phyloP scores from a whole-genome alignment of 148 eudicot genomes.

The Limonium bicolor region DNA sequence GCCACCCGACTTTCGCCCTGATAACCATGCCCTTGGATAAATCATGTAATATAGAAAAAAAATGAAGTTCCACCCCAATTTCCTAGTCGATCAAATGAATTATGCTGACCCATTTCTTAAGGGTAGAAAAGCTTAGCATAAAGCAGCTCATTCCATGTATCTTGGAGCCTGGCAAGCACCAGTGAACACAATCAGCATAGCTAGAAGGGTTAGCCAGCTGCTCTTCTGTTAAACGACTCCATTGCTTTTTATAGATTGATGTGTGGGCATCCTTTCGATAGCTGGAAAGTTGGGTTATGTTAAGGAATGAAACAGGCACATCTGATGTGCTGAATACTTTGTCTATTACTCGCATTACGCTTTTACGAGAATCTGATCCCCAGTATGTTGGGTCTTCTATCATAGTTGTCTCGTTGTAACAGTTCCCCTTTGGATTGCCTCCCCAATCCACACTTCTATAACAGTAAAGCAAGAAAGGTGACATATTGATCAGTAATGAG shows the following conservation, averaged over 20 bases:
- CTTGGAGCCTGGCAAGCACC: conserved; percentile 95
- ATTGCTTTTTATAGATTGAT: conserved; percentile 81
- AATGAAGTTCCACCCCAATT: too few species aligned
- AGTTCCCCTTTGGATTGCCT: conserved; percentile 49
- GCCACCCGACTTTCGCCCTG: too few species aligned
- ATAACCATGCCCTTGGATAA: too few species aligned
- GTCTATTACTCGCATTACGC: conserved; percentile 58
- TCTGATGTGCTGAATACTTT: conserved; percentile 42
- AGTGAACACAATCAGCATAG: conserved; percentile 90
- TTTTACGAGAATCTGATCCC: conserved; percentile 56
- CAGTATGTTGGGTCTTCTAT: conserved; percentile 58
- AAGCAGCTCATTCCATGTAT: conserved; percentile 84
- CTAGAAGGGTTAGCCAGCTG: conserved; percentile 63
- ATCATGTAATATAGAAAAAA: too few species aligned
- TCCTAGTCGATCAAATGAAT: too few species aligned
- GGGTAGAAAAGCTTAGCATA: conserved; percentile 18
- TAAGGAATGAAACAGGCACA: conserved; percentile 62
- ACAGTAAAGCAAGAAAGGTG: too few species aligned
- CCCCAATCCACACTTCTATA: conserved; percentile 80
- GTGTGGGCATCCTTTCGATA: conserved; percentile 88
- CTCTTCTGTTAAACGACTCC: conserved; percentile 56
- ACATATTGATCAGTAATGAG: too few species aligned
- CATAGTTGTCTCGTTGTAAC: conserved; percentile 61
- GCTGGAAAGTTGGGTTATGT: conserved; percentile 69
- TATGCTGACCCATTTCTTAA: too few species aligned